A percentile compares a stretch with the other conserved stretches of the same genome.
These are phyloP conservation scores for Debaryomyces tyrocola DNA, from an alignment of 805 yeast genomes.

Conservation along the genomic window DNA sequence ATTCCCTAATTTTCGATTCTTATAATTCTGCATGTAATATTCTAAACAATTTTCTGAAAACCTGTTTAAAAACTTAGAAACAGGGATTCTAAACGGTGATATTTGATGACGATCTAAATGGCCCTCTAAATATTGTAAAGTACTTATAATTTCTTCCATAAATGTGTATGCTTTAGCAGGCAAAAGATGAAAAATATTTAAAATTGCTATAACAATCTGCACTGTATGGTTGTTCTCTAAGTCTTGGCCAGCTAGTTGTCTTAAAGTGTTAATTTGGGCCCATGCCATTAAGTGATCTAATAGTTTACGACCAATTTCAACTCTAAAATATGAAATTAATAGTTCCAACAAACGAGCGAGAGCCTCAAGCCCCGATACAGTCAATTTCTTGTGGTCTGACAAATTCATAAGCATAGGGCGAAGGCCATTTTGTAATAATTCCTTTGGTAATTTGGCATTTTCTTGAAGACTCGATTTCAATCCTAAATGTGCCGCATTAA, in stretches of 20 bases:
- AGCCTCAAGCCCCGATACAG: conserved; percentile 89
- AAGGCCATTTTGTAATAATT: conserved; percentile 88
- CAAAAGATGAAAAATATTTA: conserved; percentile 85
- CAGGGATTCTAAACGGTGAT: conserved; percentile 90
- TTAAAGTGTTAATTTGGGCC: conserved; percentile 82
- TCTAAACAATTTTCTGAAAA: conserved; percentile 74
- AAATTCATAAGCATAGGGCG: conserved; percentile 94
- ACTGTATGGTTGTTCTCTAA: conserved; percentile 79
- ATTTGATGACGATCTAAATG: conserved; percentile 78
- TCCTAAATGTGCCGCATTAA: conserved; percentile 92
- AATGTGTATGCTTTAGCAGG: conserved; percentile 93
- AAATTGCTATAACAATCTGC: conserved; percentile 82
- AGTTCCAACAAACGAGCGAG: conserved; percentile 82
- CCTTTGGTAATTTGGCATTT: conserved; percentile 89
- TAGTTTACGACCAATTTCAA: conserved; percentile 91
- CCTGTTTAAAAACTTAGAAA: conserved; percentile 81
- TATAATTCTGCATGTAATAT: conserved; percentile 66
- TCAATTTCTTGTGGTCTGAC: conserved; percentile 87
- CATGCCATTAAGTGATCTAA: conserved; percentile 93
- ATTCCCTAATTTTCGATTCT: conserved; percentile 62
- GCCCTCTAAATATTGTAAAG: conserved; percentile 76
- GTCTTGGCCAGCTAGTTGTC: conserved; percentile 76
- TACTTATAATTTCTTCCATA: conserved; percentile 79
- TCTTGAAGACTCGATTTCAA: conserved; percentile 79
- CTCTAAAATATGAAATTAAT: conserved; percentile 89